phyloP scores from a whole-genome alignment of 1,284 basidiomycete species.

The Pseudozyma hubeiensis region DNA sequence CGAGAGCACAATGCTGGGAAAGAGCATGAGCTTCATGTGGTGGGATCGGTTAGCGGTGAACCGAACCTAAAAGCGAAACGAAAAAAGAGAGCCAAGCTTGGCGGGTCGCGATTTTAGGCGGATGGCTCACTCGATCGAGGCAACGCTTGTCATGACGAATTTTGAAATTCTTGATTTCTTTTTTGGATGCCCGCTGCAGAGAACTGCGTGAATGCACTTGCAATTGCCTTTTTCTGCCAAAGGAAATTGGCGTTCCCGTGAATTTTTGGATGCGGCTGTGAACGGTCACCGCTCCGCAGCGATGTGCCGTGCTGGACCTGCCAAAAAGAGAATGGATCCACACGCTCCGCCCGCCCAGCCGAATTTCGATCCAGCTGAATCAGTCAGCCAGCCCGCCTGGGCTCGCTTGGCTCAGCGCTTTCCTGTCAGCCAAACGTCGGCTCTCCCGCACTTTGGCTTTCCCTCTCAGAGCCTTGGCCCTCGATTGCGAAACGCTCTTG shows the following conservation, averaged over 20 bases:
- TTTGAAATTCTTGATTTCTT: background rate
- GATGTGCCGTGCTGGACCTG: background rate
- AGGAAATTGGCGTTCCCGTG: too few species aligned
- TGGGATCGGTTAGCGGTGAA: too few species aligned
- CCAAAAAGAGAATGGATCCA: background rate
- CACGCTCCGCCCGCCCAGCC: background rate
- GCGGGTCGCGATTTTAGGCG: too few species aligned
- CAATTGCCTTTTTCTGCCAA: too few species aligned
- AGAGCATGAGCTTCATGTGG: too few species aligned
- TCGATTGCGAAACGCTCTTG: conserved; percentile 5
- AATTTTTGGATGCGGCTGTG: too few species aligned
- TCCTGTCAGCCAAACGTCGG: conserved; percentile 1
- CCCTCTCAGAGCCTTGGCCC: background rate
- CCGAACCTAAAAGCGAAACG: too few species aligned
- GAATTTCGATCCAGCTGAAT: background rate
- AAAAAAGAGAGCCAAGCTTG: background rate
- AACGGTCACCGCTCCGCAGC: too few species aligned
- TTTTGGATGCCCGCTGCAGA: background rate
- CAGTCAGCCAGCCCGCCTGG: background rate
- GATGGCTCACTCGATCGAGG: background rate
- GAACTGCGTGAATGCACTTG: background rate
- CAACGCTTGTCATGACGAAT: background rate
- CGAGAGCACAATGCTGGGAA: too few species aligned
- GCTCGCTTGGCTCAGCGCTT: background rate
- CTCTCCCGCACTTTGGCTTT: background rate